These are phyloP conservation scores for Cercophora samala DNA, from an alignment of 495 filamentous ascomycete species.

Conservation along the genomic window DNA sequence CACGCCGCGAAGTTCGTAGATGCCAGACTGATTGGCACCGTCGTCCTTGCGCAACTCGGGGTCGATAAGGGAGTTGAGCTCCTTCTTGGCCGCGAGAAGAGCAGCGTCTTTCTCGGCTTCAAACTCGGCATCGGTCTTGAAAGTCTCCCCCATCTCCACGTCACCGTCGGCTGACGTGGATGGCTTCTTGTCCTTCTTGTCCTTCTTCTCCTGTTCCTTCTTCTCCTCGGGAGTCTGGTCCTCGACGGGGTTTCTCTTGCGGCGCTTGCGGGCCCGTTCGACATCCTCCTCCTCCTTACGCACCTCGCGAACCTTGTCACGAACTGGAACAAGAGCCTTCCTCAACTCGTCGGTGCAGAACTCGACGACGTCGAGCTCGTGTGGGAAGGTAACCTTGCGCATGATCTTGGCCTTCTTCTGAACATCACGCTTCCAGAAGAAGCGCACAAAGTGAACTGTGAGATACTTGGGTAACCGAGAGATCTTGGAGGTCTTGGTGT, in stretches of 20 bases:
- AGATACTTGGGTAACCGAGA: slow-evolving; percentile 89
- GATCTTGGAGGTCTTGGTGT: slow-evolving; percentile 88
- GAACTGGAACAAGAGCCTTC: slow-evolving; percentile 77
- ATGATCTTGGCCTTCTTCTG: slow-evolving; percentile 99
- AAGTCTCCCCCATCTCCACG: slow-evolving; percentile 67
- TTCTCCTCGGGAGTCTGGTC: slow-evolving; percentile 29
- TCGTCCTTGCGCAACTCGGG: slow-evolving; percentile 68
- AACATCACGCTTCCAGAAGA: slow-evolving; percentile 92
- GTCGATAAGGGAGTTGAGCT: slow-evolving; percentile 70
- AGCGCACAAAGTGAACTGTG: slow-evolving; percentile 95
- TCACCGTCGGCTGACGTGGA: slow-evolving; percentile 52
- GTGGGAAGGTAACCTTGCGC: slow-evolving; percentile 94
- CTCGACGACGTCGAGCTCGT: slow-evolving; percentile 88
- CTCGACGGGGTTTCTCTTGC: slow-evolving; percentile 62
- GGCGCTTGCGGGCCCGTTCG: slow-evolving; percentile 80
- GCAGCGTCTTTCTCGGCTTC: slow-evolving; percentile 76
- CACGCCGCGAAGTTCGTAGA: slow-evolving; percentile 91
- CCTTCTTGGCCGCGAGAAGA: slow-evolving; percentile 75
- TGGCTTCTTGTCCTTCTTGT: slow-evolving; percentile 34
- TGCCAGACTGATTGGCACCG: slow-evolving; percentile 82
- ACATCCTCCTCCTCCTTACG: slow-evolving; percentile 92
- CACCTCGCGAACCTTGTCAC: slow-evolving; percentile 93
- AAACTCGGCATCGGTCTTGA: slow-evolving; percentile 89
- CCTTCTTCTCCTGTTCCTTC: slow-evolving; percentile 41
- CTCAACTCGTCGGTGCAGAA: slow-evolving; percentile 90